Base-by-base conservation (phyloP, 106 monocot species). In the Dendrobium nobile region DNA sequence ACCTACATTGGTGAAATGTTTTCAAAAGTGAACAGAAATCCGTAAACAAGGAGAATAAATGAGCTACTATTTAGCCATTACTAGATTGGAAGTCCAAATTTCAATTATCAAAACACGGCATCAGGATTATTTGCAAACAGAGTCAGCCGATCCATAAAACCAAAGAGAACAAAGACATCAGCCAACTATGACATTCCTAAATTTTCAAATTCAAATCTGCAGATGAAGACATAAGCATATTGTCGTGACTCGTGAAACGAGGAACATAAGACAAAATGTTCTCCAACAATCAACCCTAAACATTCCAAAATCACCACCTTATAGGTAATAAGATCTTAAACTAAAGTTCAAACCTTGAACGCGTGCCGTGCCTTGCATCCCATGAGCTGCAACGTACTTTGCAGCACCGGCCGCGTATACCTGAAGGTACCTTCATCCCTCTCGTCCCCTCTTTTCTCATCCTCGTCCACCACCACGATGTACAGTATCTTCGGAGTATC, bases 331-430 rank as follows among this genome's bases (percentile, higher is more conserved):
- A 55, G 19, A 77, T 41, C 77, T 33, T 31, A 45, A 72, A 3
- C 41, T 31, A 13, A 77, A 1, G 51, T 43, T 8, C 59, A 77
- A 54, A 85, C 87, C 89, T 85, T 89, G 85, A 87, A 87, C 58
- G 90, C 90, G 41, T 90, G 90, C 55, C 90, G 85, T 41, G 90
- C 83, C 83, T 85, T 88, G 80, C 88, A 87, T 27, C 88, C 88
- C 80, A 91, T 88, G 72, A 91, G 86, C 82, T 86, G 91, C 51
- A 86, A 77, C 18, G 86, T 84, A 82, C 86, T 91, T 79, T 91
- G 88, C 27, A 91, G 82, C 67, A 82, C 80, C 19, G 88, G 75
- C 27, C 86, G 84, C 75, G 91, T 87, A 78, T 90, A 90, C 48
- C 87, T 65, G 41, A 87, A 90, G 72, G 87, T 67, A 27, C 76